Evolutionary conservation across 2,329 filamentous ascomycete genomes (phyloP).

Genomic region (Botrytis sinoallii): DNA sequence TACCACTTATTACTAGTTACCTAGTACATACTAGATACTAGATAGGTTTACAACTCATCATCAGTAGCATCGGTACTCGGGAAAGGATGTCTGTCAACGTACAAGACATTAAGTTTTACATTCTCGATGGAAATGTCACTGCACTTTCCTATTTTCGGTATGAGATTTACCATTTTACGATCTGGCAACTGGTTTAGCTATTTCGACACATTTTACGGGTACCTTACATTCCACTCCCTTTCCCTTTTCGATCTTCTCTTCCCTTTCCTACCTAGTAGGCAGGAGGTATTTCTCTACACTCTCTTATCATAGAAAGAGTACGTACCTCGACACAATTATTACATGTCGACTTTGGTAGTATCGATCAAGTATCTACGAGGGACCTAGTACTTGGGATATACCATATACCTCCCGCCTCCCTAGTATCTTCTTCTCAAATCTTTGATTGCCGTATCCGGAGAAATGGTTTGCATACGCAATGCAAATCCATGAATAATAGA

Average conservation of each 20-base stretch:
- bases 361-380: neutral
- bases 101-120: neutral
- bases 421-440: neutral
- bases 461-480: neutral
- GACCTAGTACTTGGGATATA: neutral
- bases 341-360: no score
- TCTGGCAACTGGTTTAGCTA: neutral
- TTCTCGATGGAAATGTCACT: neutral
- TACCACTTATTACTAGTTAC: no score
- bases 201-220: neutral
- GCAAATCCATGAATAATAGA: neutral
- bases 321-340: neutral
- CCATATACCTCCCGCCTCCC: no score
- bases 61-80: neutral
- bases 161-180: neutral
- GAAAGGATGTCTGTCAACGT: neutral
- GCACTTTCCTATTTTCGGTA: neutral
- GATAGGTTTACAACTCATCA: neutral
- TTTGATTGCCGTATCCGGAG: neutral
- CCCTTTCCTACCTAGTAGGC: neutral
- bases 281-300: no score
- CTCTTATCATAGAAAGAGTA: neutral
- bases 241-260: neutral
- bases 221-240: neutral
- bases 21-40: no score